phyloP scores from a whole-genome alignment of 2,329 filamentous ascomycete species.

The Colletotrichum graminicola region DNA sequence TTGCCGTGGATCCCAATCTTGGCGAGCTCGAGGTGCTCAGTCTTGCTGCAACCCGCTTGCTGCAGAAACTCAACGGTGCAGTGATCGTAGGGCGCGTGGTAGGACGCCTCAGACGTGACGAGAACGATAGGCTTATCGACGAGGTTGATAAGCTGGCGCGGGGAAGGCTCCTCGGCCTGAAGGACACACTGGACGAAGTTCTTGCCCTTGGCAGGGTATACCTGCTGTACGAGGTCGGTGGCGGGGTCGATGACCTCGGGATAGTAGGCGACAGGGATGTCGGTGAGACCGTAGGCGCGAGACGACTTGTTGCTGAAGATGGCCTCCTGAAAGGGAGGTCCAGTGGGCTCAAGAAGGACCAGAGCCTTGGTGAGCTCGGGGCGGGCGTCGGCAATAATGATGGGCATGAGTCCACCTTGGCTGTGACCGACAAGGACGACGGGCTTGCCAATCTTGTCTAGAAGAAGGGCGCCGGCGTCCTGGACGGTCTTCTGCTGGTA shows the following conservation, averaged over 20 bases:
- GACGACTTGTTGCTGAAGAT: slow-evolving; percentile 52
- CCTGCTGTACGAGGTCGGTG: slow-evolving; percentile 50
- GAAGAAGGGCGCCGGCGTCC: slow-evolving; percentile 55
- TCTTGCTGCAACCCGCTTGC: slow-evolving; percentile 55
- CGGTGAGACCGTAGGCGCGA: slow-evolving; percentile 60
- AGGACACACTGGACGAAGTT: slow-evolving; percentile 48
- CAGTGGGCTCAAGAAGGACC: slow-evolving; percentile 60
- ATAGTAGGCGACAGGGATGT: slow-evolving; percentile 61
- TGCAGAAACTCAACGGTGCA: slow-evolving; percentile 55
- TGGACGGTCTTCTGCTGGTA: slow-evolving; percentile 54
- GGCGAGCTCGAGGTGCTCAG: slow-evolving; percentile 53
- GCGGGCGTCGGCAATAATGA: slow-evolving; percentile 57
- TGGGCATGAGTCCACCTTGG: slow-evolving; percentile 58
- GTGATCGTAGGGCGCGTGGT: slow-evolving; percentile 61
- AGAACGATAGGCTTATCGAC: slow-evolving; percentile 52
- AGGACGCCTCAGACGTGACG: slow-evolving; percentile 58
- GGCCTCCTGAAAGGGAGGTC: slow-evolving; percentile 60
- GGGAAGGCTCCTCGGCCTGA: slow-evolving; percentile 52
- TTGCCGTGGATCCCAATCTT: slow-evolving; percentile 58
- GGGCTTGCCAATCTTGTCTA: slow-evolving; percentile 58
- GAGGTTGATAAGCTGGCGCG: slow-evolving; percentile 54
- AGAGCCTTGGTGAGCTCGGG: slow-evolving; percentile 57
- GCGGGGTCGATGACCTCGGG: slow-evolving; percentile 55
- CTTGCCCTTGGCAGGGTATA: slow-evolving; percentile 44
- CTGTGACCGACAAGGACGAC: slow-evolving; percentile 59